Evolutionary conservation across 2,329 filamentous ascomycete genomes (phyloP), one percentile per base, ranked within the genome.

Genomic region (Elsinoe australis): DNA sequence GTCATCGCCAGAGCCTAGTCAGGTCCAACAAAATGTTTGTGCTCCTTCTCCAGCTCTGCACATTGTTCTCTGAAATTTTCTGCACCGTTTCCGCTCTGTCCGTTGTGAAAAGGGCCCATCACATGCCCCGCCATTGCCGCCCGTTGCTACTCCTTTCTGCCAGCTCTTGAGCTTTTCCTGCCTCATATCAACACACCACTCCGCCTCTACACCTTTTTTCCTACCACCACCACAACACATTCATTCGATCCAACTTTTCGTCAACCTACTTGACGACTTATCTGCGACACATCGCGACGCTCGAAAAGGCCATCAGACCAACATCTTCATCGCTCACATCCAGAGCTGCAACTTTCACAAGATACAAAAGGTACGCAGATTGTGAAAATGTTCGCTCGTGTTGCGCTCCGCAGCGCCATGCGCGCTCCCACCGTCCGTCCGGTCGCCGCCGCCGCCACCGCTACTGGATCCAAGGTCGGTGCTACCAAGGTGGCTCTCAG

Each of bases 161-260:
- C 14, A 44, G 39, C 39, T 44, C 24, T 15, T 21, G 26, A 29
- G 39, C 28, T 14, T 42, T 42, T 42, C 7, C 38, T 21, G 18
- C 24, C 21, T 44, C 39, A 44, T 44, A 44, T 44, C 39, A 44
- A 44, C 24, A 44, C n/a, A 42, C 17, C 22, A 12, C 22, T 28
- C n/a, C n/a, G n/a, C 26, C 39, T 26, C 39, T 31, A 10, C 39
- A 32, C 39, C 19, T 32, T 44, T 14, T 63, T 65, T 49, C 17
- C n/a, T 31, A 18, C 39, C 21, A 21, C 24, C 39, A 31, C 39
- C 6, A 31, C 39, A 28, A 6, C 7, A 4, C 14, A 32, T 17
- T 17, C 7, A 12, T 32, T 21, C 12, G 24, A 14, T 31, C 10
- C 36, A 44, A 24, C 24, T n/a, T n/a, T n/a, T n/a, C n/a, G n/a